phyloP scores from a whole-genome alignment of 2,329 filamentous ascomycete species.

The Aspergillus chevalieri region DNA sequence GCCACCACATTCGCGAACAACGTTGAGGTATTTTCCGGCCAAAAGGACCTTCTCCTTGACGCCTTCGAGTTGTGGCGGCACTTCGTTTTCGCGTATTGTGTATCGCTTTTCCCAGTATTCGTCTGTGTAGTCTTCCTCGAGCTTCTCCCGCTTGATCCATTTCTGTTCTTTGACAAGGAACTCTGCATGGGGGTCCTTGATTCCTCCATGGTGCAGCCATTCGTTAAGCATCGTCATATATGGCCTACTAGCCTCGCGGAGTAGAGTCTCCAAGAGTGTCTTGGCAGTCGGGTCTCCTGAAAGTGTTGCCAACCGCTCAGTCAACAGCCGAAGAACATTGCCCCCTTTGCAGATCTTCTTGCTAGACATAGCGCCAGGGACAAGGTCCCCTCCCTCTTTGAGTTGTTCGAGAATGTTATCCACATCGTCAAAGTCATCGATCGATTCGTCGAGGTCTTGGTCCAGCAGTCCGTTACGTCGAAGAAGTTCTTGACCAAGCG shows the following conservation, averaged over 20 bases:
- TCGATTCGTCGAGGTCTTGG: conserved; percentile 60
- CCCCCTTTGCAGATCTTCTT: conserved; percentile 98
- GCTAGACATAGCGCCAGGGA: conserved; percentile 68
- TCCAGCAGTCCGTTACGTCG: conserved; percentile 84
- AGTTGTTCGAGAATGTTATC: conserved; percentile 90
- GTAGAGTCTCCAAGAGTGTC: conserved; percentile 69
- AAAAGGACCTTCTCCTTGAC: conserved; percentile 92
- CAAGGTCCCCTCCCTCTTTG: conserved; percentile 75
- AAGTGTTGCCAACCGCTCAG: conserved; percentile 77
- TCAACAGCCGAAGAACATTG: conserved; percentile 81
- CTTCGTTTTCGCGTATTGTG: conserved; percentile 82
- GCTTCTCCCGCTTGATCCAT: conserved; percentile 80
- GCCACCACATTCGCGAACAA: conserved; percentile 92
- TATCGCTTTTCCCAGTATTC: conserved; percentile 99
- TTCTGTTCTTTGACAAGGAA: conserved; percentile 95
- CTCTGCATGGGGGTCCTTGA: conserved; percentile 87
- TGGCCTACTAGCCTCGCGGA: conserved; percentile 82
- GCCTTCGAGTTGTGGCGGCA: conserved; percentile 83
- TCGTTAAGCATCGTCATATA: conserved; percentile 99
- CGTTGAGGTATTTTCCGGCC: conserved; percentile 95
- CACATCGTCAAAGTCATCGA: conserved; percentile 73
- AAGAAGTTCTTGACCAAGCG: conserved; percentile 77
- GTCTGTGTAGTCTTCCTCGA: conserved; percentile 96
- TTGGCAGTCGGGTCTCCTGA: conserved; percentile 88
- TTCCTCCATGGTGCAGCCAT: conserved; percentile 93